These are phyloP conservation scores for Entomophthora muscae DNA, from an alignment of 371 early-diverging fungal genomes.

Conservation along the genomic window DNA sequence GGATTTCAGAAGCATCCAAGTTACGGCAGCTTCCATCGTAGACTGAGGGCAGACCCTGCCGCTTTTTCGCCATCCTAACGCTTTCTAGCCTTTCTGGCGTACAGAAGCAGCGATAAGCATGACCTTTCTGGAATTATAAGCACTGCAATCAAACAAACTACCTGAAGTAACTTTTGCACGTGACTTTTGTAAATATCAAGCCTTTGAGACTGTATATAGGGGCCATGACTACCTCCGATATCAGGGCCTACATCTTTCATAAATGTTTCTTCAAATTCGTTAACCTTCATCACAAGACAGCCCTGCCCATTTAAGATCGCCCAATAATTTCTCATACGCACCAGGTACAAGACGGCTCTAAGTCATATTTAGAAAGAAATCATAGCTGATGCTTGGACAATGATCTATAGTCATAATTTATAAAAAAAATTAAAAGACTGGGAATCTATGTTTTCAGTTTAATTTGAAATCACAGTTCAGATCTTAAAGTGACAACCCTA, in stretches of 20 bases:
- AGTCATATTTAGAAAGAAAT: too few species aligned
- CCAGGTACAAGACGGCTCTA: conserved; percentile 64
- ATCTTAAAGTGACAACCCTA: too few species aligned
- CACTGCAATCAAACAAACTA: conserved; percentile 8
- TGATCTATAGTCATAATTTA: too few species aligned
- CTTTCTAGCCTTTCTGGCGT: conserved; percentile 44
- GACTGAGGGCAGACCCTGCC: conserved; percentile 32
- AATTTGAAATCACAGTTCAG: too few species aligned
- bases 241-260: conserved; percentile 49
- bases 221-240: conserved; percentile 33
- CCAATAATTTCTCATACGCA: conserved; percentile 46
- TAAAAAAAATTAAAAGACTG: too few species aligned
- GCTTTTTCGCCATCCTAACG: conserved; percentile 31
- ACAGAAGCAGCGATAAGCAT: conserved; percentile 89
- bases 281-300: conserved; percentile 64
- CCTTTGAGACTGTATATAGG: conserved; percentile 64
- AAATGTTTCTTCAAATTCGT: too few species aligned
- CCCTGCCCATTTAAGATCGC: conserved; percentile 59
- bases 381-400: too few species aligned
- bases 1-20: conserved; percentile 36
- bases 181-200: conserved; percentile 45
- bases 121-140: conserved; percentile 20
- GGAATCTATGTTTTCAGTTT: too few species aligned
- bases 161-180: conserved; percentile 45
- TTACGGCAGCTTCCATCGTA: conserved; percentile 72